phyloP scores from a whole-genome alignment of 1,284 basidiomycete species.

The Tilletia indica region DNA sequence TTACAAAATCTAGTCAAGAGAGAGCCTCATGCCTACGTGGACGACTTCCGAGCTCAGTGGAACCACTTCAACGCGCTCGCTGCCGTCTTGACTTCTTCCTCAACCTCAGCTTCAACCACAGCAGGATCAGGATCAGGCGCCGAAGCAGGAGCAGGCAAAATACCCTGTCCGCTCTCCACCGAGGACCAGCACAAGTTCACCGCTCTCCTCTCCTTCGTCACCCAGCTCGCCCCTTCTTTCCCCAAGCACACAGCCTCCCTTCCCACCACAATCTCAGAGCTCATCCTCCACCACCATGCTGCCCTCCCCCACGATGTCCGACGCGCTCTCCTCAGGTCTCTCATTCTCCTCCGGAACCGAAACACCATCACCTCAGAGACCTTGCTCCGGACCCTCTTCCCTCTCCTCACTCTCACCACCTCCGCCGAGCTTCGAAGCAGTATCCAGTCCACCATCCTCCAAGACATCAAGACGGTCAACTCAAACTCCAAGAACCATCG shows the following conservation, averaged over 20 bases:
- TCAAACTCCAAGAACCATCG: conserved; percentile 86
- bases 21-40: conserved; percentile 83
- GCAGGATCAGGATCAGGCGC: conserved; percentile 18
- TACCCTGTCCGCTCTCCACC: conserved; percentile 27
- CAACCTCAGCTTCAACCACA: conserved; percentile 17
- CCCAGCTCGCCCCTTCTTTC: conserved; percentile 62
- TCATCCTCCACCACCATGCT: conserved; percentile 51
- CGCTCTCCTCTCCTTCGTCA: conserved; percentile 45
- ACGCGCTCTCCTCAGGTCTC: conserved; percentile 35
- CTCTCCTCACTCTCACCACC: conserved; percentile 78
- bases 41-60: conserved; percentile 98
- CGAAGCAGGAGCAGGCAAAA: neutral
- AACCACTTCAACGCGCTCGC: conserved; percentile 87
- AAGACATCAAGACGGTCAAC: conserved; percentile 91
- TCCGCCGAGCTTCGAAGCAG: conserved; percentile 78
- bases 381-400: conserved; percentile 85
- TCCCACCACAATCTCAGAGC: conserved; percentile 41
- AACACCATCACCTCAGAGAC: conserved; percentile 88
- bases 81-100: conserved; percentile 67
- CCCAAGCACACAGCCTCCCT: conserved; percentile 45
- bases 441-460: conserved; percentile 92
- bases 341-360: conserved; percentile 83
- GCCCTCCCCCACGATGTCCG: conserved; percentile 48
- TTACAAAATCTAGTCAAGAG: conserved; percentile 93
- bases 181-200: conserved; percentile 48